Evolutionary conservation across 345 rosid species (phyloP).

Genomic region (Bretschneidera sinensis): DNA sequence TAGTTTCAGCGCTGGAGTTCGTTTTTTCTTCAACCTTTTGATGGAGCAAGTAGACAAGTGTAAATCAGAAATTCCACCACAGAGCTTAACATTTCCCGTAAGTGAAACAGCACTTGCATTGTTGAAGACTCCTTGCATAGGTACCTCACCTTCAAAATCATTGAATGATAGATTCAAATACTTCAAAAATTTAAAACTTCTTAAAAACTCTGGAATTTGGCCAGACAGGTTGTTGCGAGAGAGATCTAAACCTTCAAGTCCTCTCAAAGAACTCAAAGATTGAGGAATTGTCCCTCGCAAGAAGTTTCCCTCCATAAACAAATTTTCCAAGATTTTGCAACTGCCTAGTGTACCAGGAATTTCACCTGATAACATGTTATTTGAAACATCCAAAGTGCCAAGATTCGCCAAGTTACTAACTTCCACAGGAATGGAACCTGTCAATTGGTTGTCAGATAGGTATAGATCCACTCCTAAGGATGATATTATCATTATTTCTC

Average conservation of each 20-base stretch:
- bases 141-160: conserved; percentile 20
- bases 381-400: too few species aligned
- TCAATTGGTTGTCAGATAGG: background rate
- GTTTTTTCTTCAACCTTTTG: too few species aligned
- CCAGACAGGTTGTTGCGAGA: background rate
- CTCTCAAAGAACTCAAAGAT: too few species aligned
- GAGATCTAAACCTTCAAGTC: background rate
- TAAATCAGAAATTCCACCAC: conserved; percentile 16
- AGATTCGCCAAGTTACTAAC: background rate
- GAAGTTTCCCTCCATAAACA: too few species aligned
- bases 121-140: conserved; percentile 21
- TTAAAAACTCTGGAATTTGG: background rate
- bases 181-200: background rate
- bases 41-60: conserved; percentile 20
- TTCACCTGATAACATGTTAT: too few species aligned
- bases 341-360: too few species aligned
- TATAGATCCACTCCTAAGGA: background rate
- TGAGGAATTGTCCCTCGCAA: too few species aligned
- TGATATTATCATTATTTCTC: background rate
- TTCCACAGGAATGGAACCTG: background rate
- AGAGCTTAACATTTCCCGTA: conserved; percentile 18
- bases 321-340: too few species aligned
- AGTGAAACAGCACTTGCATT: conserved; percentile 16
- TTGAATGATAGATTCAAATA: conserved; percentile 24
- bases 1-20: too few species aligned